Evolutionary conservation across 164 flowering plant genomes (phyloP).

Genomic region (Aristolochia contorta): DNA sequence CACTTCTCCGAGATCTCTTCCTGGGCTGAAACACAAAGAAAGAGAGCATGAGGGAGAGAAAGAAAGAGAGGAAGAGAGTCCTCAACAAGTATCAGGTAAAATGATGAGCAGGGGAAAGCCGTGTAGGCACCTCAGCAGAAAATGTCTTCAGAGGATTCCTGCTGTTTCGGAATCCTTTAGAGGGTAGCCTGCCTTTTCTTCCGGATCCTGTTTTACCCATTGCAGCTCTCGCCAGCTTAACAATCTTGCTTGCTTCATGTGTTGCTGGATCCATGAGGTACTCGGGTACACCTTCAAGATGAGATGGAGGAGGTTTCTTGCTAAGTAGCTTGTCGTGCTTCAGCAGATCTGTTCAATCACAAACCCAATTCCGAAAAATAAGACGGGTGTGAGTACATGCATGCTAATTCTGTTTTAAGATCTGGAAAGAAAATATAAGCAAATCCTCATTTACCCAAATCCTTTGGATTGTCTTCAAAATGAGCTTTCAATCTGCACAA

Average conservation of each 20-base stretch:
- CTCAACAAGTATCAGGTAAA: not conserved
- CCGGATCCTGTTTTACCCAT: constrained; percentile 49
- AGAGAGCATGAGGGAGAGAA: not conserved
- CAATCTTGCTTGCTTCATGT: constrained; percentile 76
- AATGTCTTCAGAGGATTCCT: constrained; percentile 76
- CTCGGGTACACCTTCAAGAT: constrained; percentile 72
- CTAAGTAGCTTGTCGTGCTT: constrained; percentile 86
- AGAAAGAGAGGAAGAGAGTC: no score
- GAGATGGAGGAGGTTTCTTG: constrained; percentile 68
- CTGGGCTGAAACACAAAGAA: constrained; percentile 26
- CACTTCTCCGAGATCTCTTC: constrained; percentile 25
- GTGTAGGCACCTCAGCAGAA: constrained; percentile 53
- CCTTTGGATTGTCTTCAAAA: constrained; percentile 81
- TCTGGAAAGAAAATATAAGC: not conserved
- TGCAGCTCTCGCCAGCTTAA: constrained; percentile 86
- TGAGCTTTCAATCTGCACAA: constrained; percentile 82
- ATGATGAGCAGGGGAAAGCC: not conserved
- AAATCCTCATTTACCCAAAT: constrained; percentile 55
- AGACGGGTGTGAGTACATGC: not conserved
- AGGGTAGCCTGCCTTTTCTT: constrained; percentile 26
- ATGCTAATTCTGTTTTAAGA: not conserved
- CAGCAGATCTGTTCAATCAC: constrained; percentile 57
- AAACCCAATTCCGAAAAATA: constrained; percentile 5
- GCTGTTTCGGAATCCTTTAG: constrained; percentile 38
- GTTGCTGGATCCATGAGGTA: constrained; percentile 78